phyloP scores from a whole-genome alignment of 116 monocot species.

The Phalaenopsis hybrid region DNA sequence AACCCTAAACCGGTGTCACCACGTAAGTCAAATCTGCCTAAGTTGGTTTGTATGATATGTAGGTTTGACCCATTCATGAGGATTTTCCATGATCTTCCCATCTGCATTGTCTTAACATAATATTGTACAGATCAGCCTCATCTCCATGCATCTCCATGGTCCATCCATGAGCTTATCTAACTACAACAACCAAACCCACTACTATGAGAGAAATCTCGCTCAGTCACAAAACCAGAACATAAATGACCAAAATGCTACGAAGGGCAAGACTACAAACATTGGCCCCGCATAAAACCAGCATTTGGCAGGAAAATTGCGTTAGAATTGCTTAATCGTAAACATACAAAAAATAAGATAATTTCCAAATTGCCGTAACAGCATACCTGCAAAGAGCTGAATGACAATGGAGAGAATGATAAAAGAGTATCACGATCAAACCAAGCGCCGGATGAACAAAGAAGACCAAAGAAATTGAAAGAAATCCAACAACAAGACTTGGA shows the following conservation, averaged over 20 bases:
- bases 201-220: no score
- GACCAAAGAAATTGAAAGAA: conserved; percentile 57
- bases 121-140: no score
- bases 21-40: no score
- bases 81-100: no score
- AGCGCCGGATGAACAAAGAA: conserved; percentile 91
- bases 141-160: no score
- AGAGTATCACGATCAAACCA: conserved; percentile 64
- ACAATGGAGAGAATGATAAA: conserved; percentile 68
- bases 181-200: no score
- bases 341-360: background rate
- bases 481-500: conserved; percentile 54
- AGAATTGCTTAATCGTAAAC: background rate
- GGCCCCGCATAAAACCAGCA: background rate
- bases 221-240: no score
- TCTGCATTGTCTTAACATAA: no score
- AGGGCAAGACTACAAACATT: background rate
- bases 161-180: no score
- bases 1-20: no score
- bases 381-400: conserved; percentile 87
- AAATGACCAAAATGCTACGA: background rate
- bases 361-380: background rate
- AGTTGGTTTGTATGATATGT: no score
- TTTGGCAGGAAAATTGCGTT: background rate
- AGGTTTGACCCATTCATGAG: no score